A percentile compares a stretch with the other conserved stretches of the same genome.
These are phyloP conservation scores for Angophora floribunda DNA, from an alignment of 345 rosid species.

Conservation along the genomic window DNA sequence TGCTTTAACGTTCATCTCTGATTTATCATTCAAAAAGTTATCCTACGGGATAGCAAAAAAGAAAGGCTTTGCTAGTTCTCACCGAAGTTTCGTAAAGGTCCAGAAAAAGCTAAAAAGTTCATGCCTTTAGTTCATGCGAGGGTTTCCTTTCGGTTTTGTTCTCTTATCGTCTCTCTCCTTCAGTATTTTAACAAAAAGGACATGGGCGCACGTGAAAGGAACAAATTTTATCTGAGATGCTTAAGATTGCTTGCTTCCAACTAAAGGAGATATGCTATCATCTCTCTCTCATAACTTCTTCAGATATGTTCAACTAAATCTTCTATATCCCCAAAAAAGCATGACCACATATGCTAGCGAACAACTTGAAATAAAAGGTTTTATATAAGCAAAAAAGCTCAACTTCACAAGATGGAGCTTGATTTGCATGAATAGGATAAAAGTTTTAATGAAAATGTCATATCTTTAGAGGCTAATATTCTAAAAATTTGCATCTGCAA, in stretches of 20 bases:
- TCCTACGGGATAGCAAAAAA: not conserved
- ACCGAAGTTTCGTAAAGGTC: not conserved
- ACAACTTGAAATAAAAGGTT: not conserved
- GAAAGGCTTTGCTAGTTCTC: not conserved
- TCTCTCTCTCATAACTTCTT: not conserved
- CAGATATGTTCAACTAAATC: not conserved
- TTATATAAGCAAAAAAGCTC: not conserved
- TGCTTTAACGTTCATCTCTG: not conserved
- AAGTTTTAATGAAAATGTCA: fast-evolving
- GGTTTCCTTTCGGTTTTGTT: not conserved
- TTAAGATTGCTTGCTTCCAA: not conserved
- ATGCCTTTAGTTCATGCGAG: not conserved
- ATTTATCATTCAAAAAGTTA: not conserved
- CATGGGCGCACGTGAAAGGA: not conserved
- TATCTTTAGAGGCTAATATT: not conserved
- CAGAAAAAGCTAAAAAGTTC: not conserved
- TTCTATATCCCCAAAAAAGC: not conserved
- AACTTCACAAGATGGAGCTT: not conserved
- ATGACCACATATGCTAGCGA: not conserved
- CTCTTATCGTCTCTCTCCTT: not conserved
- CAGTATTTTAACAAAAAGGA: fast-evolving
- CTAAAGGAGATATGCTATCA: not conserved
- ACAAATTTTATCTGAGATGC: not conserved
- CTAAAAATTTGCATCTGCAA: not conserved
- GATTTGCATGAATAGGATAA: not conserved